Base-by-base conservation (phyloP, 2,329 filamentous ascomycete species). In the Fusarium succisae region DNA sequence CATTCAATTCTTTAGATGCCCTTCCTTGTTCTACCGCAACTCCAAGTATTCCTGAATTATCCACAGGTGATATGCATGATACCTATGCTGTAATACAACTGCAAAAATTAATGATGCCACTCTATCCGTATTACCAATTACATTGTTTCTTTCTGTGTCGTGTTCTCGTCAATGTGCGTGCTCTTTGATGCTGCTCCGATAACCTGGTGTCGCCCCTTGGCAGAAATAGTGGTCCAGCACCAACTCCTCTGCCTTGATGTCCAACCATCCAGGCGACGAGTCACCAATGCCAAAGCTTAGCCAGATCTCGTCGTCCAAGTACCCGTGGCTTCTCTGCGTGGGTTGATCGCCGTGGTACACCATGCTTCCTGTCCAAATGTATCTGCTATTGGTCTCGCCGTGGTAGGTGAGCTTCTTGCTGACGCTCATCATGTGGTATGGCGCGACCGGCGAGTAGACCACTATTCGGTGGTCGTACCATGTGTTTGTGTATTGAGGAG, bases 331-430 rank as follows among this genome's bases (percentile, higher is more conserved):
- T 15, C 69, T 59, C 38, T 66, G 57, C 18, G 39, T 8, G 13
- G 68, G 70, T 11, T 71, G 59, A 22, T 75, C 63, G 6, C 58
- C 64, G n/a, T 70, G 62, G 22, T 73, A 76, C 12, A 76, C 74
- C 74, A 76, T 76, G 65, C 74, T 76, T 22, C 74, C 74, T 4
- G 74, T 76, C 74, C 74, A 76, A 6, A 73, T 76, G 35, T 76
- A 76, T 28, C 59, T 76, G 57, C 64, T 70, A 22, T 76, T 72
- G 10, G 62, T 74, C 61, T 76, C 74, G 51, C 74, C 74, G 44
- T 76, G 72, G 37, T 76, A 76, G 4, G 72, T 75, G 45, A 76
- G 65, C 59, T 72, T 76, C 65, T 76, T 76, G 61, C 74, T 76
- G 28, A 75, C 61, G 44, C 74, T 76, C 69, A 76, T 66, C 74